Evolutionary conservation across 2,329 filamentous ascomycete genomes (phyloP).

Genomic region (Aspergillus carbonarius): DNA sequence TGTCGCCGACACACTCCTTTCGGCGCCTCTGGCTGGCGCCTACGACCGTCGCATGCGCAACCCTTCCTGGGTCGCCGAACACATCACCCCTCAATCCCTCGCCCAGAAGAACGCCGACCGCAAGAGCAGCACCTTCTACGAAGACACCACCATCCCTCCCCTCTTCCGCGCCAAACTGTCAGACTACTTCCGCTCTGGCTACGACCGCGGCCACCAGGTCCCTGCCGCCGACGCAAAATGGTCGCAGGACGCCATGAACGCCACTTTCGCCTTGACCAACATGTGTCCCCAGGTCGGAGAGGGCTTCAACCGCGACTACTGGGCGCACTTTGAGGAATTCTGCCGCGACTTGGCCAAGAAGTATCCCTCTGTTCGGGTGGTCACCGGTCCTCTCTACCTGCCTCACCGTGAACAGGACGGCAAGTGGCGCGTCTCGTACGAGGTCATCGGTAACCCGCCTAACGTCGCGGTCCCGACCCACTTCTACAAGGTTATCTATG

Average conservation of each 20-base stretch:
- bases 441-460: constrained; percentile 90
- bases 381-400: constrained; percentile 91
- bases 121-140: constrained; percentile 76
- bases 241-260: constrained; percentile 91
- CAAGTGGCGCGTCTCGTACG: constrained; percentile 94
- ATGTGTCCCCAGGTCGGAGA: constrained; percentile 99
- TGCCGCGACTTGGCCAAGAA: constrained; percentile 75
- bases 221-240: constrained; percentile 96
- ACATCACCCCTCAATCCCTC: constrained; percentile 88
- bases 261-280: constrained; percentile 88
- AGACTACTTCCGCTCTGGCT: constrained; percentile 93
- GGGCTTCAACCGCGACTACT: constrained; percentile 98
- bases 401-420: constrained; percentile 83
- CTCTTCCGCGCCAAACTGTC: constrained; percentile 86
- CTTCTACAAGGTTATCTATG: constrained; percentile 99
- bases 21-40: constrained; percentile 75
- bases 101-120: constrained; percentile 74
- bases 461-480: constrained; percentile 96
- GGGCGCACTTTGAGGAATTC: constrained; percentile 98
- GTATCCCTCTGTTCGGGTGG: constrained; percentile 86
- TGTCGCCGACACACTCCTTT: constrained; percentile 74
- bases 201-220: constrained; percentile 95
- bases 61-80: constrained; percentile 91
- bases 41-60: constrained; percentile 91
- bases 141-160: constrained; percentile 76